A percentile compares a stretch with the other conserved stretches of the same genome.
Evolutionary conservation across 257 asterid genomes (phyloP).

Genomic region (Osmanthus fragrans): DNA sequence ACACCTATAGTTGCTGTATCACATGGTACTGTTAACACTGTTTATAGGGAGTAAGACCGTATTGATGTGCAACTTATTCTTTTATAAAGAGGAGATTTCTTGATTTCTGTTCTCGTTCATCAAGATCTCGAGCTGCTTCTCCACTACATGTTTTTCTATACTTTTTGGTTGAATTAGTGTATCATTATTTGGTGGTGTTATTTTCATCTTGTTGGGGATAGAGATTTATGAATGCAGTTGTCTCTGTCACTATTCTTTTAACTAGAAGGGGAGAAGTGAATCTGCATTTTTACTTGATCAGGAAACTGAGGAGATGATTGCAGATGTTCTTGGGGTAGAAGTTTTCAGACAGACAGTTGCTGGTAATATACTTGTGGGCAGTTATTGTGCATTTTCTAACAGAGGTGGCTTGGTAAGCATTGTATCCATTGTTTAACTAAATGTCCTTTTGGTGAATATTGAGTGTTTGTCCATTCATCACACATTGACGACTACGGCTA

Average conservation of each 20-base stretch:
- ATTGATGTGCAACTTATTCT: not conserved
- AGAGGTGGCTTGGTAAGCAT: constrained; percentile 86
- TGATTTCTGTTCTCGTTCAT: not conserved
- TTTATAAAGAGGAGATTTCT: not conserved
- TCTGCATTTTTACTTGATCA: constrained; percentile 23
- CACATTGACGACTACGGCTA: not conserved
- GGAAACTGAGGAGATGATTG: constrained; percentile 94
- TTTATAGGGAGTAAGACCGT: not conserved
- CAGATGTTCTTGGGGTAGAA: constrained; percentile 92
- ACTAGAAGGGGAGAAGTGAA: not conserved
- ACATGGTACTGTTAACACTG: not conserved
- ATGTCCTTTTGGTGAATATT: not conserved
- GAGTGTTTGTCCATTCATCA: not conserved
- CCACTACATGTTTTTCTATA: not conserved
- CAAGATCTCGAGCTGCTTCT: not conserved
- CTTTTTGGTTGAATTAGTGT: not conserved
- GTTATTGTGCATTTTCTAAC: constrained; percentile 73
- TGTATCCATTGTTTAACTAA: not conserved
- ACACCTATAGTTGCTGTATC: not conserved
- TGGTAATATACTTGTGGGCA: constrained; percentile 84
- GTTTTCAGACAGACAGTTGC: constrained; percentile 86
- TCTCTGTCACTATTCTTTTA: too few relatives aligned
- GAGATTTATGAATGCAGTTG: not conserved
- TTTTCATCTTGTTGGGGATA: not conserved
- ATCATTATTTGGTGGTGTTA: not conserved